Percentiles rank a stretch among this genome's conserved stretches.
Conservation (phyloP, 345 rosid genomes). For the Erysimum cheiranthoides region DNA sequence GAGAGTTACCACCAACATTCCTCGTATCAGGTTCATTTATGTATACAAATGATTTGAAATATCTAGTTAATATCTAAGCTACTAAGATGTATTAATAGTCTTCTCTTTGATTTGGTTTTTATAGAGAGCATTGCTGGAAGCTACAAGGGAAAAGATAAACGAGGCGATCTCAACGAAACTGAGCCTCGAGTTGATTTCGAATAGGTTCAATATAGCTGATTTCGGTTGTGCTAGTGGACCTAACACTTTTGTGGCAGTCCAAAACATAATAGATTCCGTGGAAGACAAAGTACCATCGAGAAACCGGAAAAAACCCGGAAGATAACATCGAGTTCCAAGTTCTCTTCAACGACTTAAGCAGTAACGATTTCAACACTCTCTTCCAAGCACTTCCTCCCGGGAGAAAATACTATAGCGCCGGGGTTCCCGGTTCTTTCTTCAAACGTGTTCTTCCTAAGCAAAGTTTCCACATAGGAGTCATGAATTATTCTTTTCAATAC, state of each 20-base stretch:
- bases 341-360: slow-evolving; percentile 45
- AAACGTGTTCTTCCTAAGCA: slow-evolving; percentile 48
- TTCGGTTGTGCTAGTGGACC: slow-evolving; percentile 46
- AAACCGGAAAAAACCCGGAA: background rate
- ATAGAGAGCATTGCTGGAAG: background rate
- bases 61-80: background rate
- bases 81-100: background rate
- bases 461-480: slow-evolving; percentile 46
- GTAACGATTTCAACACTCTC: slow-evolving; percentile 68
- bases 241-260: slow-evolving; percentile 37
- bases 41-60: background rate
- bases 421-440: slow-evolving; percentile 51
- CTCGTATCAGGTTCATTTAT: slow-evolving; percentile 28
- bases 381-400: slow-evolving; percentile 47
- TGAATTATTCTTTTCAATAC: slow-evolving; percentile 51
- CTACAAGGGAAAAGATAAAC: background rate
- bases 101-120: background rate
- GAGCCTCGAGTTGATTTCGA: background rate
- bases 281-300: slow-evolving; percentile 27
- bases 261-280: slow-evolving; percentile 31
- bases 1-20: slow-evolving; percentile 37
- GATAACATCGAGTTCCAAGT: slow-evolving; percentile 45
- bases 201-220: slow-evolving; percentile 20
- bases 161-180: slow-evolving; percentile 3
- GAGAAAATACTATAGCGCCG: slow-evolving; percentile 40